Percentiles rank a stretch among this genome's conserved stretches.
Evolutionary conservation across 2,329 filamentous ascomycete species (phyloP).

Genomic region (Trichoderma pleuroti): DNA sequence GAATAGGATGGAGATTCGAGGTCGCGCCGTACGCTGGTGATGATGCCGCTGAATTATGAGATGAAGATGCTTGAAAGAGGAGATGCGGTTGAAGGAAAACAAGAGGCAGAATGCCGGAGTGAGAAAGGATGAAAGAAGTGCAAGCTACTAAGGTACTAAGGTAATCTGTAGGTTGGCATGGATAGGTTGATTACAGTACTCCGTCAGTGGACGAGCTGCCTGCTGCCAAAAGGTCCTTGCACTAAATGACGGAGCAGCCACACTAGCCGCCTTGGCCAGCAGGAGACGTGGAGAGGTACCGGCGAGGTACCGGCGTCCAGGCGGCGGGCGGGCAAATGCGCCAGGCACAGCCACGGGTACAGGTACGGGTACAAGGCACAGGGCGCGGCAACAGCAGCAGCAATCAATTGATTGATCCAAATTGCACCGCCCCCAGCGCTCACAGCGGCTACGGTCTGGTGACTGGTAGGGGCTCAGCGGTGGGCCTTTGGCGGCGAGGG

Average conservation of each 20-base stretch:
- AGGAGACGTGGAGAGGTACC: background rate
- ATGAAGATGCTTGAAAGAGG: background rate
- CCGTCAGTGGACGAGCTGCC: background rate
- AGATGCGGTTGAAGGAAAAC: background rate
- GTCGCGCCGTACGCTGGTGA: background rate
- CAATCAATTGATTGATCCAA: background rate
- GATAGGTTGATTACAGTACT: background rate
- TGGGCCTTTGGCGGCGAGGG: slow-evolving; percentile 4
- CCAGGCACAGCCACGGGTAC: background rate
- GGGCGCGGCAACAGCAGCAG: background rate
- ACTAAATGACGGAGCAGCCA: slow-evolving; percentile 13
- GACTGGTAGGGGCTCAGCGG: slow-evolving; percentile 7
- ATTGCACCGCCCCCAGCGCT: background rate
- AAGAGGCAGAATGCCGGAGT: background rate
- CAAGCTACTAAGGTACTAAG: background rate
- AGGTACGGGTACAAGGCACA: background rate
- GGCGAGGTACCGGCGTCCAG: background rate
- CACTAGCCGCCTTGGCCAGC: slow-evolving; percentile 4
- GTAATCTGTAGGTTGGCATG: background rate
- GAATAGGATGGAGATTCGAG: background rate
- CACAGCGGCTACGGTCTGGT: slow-evolving; percentile 15
- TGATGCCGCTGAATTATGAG: background rate
- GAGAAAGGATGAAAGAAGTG: slow-evolving; percentile 6
- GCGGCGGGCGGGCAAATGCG: background rate
- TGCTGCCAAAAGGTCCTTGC: slow-evolving; percentile 13